These are phyloP conservation scores for Calycina marina DNA, from an alignment of 2,329 filamentous ascomycete species.

Conservation along the genomic window DNA sequence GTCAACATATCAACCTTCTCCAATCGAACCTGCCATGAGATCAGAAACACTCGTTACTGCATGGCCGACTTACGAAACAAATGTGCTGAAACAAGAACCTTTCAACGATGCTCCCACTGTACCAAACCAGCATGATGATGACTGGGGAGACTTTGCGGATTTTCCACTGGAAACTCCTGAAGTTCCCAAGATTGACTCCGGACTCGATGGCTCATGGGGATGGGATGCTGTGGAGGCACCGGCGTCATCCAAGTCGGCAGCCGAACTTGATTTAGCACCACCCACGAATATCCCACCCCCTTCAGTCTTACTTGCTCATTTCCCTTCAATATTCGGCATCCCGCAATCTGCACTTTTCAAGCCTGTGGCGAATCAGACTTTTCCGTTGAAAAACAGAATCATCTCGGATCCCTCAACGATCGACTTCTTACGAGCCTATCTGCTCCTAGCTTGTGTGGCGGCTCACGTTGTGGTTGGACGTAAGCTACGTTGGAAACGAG, in stretches of 20 bases:
- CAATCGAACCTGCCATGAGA: constrained; percentile 22
- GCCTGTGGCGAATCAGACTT: constrained; percentile 42
- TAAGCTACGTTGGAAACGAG: constrained; percentile 79
- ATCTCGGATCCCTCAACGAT: constrained; percentile 47
- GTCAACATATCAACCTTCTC: constrained; percentile 19
- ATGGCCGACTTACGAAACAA: constrained; percentile 17
- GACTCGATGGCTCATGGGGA: constrained; percentile 19
- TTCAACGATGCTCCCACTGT: constrained; percentile 15
- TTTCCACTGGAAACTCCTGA: constrained; percentile 18
- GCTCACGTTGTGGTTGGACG: constrained; percentile 75
- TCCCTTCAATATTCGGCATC: constrained; percentile 54
- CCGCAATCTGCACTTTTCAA: constrained; percentile 52
- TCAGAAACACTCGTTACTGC: constrained; percentile 19
- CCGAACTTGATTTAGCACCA: constrained; percentile 5
- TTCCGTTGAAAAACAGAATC: constrained; percentile 45
- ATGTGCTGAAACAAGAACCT: constrained; percentile 9
- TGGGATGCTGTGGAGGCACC: constrained; percentile 20
- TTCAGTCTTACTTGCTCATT: constrained; percentile 63
- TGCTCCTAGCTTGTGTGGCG: constrained; percentile 50
- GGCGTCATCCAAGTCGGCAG: constrained; percentile 4
- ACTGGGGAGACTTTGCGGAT: constrained; percentile 40
- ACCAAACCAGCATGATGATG: constrained; percentile 27
- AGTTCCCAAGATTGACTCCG: constrained; percentile 6
- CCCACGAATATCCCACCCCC: constrained; percentile 76
- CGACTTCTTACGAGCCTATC: constrained; percentile 48